Evolutionary conservation across 306 rosid genomes (phyloP).

Genomic region (Begonia loranthoides): DNA sequence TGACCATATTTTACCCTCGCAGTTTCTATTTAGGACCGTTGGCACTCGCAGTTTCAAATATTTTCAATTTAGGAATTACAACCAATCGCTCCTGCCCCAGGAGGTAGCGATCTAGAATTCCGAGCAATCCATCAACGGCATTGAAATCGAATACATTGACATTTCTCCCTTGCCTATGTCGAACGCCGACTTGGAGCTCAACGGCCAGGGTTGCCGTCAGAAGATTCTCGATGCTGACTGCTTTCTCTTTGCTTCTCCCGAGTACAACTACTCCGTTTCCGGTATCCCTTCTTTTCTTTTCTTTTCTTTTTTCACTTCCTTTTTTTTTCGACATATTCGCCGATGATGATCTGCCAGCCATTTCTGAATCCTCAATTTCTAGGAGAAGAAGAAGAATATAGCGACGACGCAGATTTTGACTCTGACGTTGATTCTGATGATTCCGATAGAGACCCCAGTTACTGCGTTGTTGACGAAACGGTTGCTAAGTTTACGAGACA

Average conservation of each 20-base stretch:
- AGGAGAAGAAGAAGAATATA: slow-evolving; percentile 9
- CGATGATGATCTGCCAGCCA: slow-evolving; percentile 27
- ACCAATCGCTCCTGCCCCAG: too few relatives aligned
- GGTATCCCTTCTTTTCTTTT: slow-evolving; percentile 16
- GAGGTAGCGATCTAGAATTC: slow-evolving; percentile 58
- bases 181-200: slow-evolving; percentile 54
- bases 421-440: slow-evolving; percentile 23
- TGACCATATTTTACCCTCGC: background rate
- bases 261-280: slow-evolving; percentile 67
- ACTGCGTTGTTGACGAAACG: slow-evolving; percentile 29
- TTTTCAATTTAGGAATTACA: too few relatives aligned
- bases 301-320: background rate
- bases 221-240: slow-evolving; percentile 48
- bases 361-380: slow-evolving; percentile 4
- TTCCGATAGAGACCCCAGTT: slow-evolving; percentile 29
- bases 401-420: slow-evolving; percentile 25
- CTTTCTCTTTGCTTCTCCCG: slow-evolving; percentile 73
- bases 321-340: too few relatives aligned
- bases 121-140: slow-evolving; percentile 25
- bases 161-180: slow-evolving; percentile 45
- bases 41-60: background rate
- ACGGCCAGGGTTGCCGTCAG: slow-evolving; percentile 47
- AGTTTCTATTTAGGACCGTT: background rate
- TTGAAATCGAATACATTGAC: slow-evolving; percentile 50
- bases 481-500: slow-evolving; percentile 25